A percentile compares a stretch with the other conserved stretches of the same genome.
Conservation (phyloP, 179 eudicot species). For the Camellia oleifera region DNA sequence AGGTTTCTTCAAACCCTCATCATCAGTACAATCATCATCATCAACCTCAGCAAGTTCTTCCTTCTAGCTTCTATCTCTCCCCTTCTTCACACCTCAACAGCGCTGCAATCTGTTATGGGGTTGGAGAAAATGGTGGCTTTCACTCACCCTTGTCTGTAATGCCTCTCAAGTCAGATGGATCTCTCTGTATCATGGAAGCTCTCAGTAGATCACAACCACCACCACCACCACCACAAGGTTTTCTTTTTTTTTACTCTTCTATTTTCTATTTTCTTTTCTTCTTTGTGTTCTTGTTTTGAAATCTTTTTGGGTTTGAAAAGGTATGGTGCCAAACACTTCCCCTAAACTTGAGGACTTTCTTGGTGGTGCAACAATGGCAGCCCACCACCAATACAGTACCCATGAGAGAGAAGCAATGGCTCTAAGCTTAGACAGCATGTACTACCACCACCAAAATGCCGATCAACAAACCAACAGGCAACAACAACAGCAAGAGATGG, state of each 20-base stretch:
- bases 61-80: conserved; percentile 30
- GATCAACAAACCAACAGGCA: conserved; percentile 22
- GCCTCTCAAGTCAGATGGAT: conserved; percentile 87
- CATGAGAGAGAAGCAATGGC: conserved; percentile 44
- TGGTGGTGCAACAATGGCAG: conserved; percentile 53
- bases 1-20: conserved; percentile 17
- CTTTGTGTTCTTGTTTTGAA: not conserved
- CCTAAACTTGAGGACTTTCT: conserved; percentile 83
- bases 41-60: conserved; percentile 19
- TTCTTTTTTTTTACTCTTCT: not conserved
- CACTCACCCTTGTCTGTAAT: conserved; percentile 50
- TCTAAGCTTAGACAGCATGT: conserved; percentile 62
- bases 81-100: conserved; percentile 22
- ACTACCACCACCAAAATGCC: conserved; percentile 40
- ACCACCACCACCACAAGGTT: conserved; percentile 44
- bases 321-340: conserved; percentile 33
- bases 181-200: conserved; percentile 83
- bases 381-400: conserved; percentile 28
- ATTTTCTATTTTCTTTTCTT: not conserved
- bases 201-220: conserved; percentile 47
- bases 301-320: conserved; percentile 14
- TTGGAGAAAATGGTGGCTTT: conserved; percentile 36
- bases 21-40: conserved; percentile 16
- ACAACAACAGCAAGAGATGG: conserved; percentile 25
- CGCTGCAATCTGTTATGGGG: conserved; percentile 31